Base-by-base conservation (phyloP, 1,284 basidiomycete genomes). In the Leccinum subrobustum region DNA sequence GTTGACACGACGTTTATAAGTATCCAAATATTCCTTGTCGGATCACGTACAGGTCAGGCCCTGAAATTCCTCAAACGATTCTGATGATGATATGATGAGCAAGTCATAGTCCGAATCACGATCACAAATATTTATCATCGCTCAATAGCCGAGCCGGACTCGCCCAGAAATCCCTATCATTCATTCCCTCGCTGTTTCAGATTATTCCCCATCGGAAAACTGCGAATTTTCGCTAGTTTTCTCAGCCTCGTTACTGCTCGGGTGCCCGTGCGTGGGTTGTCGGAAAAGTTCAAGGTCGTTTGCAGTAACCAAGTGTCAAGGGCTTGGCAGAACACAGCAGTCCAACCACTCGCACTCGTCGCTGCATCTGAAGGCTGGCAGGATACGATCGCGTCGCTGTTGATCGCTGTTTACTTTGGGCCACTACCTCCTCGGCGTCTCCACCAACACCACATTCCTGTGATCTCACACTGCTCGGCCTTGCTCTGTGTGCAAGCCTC, bases 401-500 rank as follows among this genome's bases (percentile, higher is more conserved):
- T 70, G 65, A 58, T 37, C 57, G 68, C 56, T 70, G 56, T 67
- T 67, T 68, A 42, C 56, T 11, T 37, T 16, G 50, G 11, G 25
- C 18, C 50, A 6, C 31, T 23, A 14, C 47, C 18, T 44, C 25
- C 33, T 53, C 47, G 11, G n/a, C 37, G 39, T 29, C 25, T 54
- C 18, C 50, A 27, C 18, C 58, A 37, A 7, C 52, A 23, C 1
- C 37, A 37, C 25, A 8, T 16, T 2, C 16, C 25, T 11, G 5
- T 57, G 60, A 57, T 61, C 64, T 47, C 58, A 23, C 65, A 52
- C 66, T 58, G 16, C 14, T 18, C 4, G 39, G 60, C 55, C 57
- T 52, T 66, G 60, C 42, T 60, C 67, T 60, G 70, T 57, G 69
- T 62, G 59, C 69, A 73, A 54, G 59, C 61, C 66, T 52, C 23